Percentiles rank a stretch among this genome's conserved stretches.
Conservation (phyloP, 2,329 filamentous ascomycete genomes). For the Aspergillus sp. region DNA sequence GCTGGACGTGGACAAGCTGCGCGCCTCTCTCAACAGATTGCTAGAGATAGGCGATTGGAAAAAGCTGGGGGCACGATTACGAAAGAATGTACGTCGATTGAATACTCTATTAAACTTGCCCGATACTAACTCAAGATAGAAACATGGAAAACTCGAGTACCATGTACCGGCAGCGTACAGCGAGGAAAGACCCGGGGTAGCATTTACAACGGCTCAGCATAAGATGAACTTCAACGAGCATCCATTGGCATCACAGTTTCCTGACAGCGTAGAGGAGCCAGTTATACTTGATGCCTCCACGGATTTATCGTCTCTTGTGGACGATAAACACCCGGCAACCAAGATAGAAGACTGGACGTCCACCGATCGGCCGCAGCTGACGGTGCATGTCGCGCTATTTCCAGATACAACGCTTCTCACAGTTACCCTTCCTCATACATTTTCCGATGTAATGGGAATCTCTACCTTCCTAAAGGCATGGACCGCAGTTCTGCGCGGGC, state of each 20-base stretch:
- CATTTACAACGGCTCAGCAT: background rate
- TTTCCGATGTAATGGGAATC: slow-evolving; percentile 45
- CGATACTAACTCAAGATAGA: background rate
- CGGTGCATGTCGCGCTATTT: slow-evolving; percentile 47
- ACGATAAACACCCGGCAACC: no score
- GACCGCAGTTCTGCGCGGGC: slow-evolving; percentile 42
- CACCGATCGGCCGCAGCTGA: slow-evolving; percentile 42
- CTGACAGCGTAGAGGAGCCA: no score
- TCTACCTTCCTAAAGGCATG: slow-evolving; percentile 42
- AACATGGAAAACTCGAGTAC: background rate
- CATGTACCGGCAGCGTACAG: slow-evolving; percentile 1
- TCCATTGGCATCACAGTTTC: no score
- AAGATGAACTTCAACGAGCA: background rate
- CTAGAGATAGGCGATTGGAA: slow-evolving; percentile 1
- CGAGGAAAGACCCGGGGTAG: background rate
- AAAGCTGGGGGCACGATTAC: slow-evolving; percentile 2
- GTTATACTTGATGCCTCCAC: no score
- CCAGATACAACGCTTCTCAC: slow-evolving; percentile 46
- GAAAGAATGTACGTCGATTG: background rate
- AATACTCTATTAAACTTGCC: background rate
- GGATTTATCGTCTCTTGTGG: no score
- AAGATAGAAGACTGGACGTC: slow-evolving; percentile 34
- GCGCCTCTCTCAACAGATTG: background rate
- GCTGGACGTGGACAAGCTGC: slow-evolving; percentile 1
- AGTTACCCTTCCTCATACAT: slow-evolving; percentile 44